Evolutionary conservation across 164 flowering plant species (phyloP).

Genomic region (Vitis rotundifolia): DNA sequence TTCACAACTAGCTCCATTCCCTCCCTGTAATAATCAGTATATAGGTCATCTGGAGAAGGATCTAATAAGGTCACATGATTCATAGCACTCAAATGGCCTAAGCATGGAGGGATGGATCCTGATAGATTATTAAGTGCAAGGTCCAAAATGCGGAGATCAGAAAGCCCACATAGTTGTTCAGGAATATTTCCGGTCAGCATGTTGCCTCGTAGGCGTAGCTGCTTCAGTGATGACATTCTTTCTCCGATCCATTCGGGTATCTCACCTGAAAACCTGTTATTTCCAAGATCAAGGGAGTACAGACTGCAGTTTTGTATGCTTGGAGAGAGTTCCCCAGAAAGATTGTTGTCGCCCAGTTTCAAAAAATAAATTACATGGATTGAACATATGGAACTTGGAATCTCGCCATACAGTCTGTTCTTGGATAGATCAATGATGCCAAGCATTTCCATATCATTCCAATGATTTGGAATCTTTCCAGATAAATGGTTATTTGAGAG

Average conservation of each 20-base stretch:
- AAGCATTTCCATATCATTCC: conserved; percentile 8
- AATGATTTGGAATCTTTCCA: conserved; percentile 23
- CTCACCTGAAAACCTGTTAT: conserved; percentile 23
- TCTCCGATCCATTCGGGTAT: conserved; percentile 26
- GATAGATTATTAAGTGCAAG: conserved; percentile 25
- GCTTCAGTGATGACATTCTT: background rate
- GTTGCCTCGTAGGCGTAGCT: conserved; percentile 15
- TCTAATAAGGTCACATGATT: background rate
- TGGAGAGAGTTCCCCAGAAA: conserved; percentile 26
- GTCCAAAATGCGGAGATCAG: conserved; percentile 15
- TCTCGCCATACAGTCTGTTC: conserved; percentile 31
- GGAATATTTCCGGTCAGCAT: conserved; percentile 25
- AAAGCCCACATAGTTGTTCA: conserved; percentile 17
- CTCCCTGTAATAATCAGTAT: too few relatives aligned
- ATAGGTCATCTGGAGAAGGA: background rate
- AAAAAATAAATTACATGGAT: conserved; percentile 4
- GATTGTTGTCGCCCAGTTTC: conserved; percentile 20
- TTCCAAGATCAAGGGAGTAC: conserved; percentile 22
- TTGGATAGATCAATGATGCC: conserved; percentile 12
- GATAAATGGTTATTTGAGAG: conserved; percentile 24
- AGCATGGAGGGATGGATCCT: conserved; percentile 25
- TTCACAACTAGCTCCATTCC: background rate
- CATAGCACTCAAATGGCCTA: conserved; percentile 4
- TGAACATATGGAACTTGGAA: conserved; percentile 28
- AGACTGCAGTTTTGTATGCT: conserved; percentile 23